A percentile compares a stretch with the other conserved stretches of the same genome.
Evolutionary conservation across 2,329 filamentous ascomycete genomes (phyloP).

Genomic region (Verticillium isaacii): DNA sequence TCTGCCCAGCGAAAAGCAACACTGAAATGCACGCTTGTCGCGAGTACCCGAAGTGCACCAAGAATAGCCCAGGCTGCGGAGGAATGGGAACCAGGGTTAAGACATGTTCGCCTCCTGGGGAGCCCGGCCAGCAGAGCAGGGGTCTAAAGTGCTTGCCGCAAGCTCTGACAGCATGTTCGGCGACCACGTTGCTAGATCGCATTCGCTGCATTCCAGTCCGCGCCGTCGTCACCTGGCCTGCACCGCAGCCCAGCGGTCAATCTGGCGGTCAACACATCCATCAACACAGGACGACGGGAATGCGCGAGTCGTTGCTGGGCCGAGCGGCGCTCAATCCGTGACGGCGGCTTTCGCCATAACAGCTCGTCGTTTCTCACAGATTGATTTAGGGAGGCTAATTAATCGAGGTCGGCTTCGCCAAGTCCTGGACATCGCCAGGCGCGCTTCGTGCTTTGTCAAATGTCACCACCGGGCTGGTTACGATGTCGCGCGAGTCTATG

Average conservation of each 20-base stretch:
- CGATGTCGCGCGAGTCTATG: too few species aligned
- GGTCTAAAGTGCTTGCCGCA: slow-evolving; percentile 2
- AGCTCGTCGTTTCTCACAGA: background rate
- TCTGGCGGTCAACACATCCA: background rate
- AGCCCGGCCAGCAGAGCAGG: background rate
- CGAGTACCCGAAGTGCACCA: background rate
- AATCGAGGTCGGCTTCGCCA: background rate
- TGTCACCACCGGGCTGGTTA: too few species aligned
- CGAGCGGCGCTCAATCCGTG: background rate
- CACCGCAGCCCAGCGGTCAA: background rate
- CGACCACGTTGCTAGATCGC: background rate
- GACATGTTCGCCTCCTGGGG: background rate
- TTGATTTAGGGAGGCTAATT: background rate
- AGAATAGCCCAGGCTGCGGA: background rate
- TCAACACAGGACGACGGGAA: background rate
- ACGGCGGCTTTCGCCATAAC: background rate
- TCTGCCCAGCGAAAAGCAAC: background rate
- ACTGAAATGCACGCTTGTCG: background rate
- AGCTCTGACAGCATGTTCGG: background rate
- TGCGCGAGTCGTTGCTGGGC: background rate
- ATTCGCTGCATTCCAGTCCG: background rate
- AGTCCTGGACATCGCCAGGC: background rate
- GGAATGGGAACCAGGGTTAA: background rate
- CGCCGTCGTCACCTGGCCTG: background rate
- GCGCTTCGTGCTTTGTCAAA: background rate